Percentiles rank a stretch among this genome's conserved stretches.
phyloP scores from a whole-genome alignment of 108 stramenopile species.

The Nannochloropsis salina region DNA sequence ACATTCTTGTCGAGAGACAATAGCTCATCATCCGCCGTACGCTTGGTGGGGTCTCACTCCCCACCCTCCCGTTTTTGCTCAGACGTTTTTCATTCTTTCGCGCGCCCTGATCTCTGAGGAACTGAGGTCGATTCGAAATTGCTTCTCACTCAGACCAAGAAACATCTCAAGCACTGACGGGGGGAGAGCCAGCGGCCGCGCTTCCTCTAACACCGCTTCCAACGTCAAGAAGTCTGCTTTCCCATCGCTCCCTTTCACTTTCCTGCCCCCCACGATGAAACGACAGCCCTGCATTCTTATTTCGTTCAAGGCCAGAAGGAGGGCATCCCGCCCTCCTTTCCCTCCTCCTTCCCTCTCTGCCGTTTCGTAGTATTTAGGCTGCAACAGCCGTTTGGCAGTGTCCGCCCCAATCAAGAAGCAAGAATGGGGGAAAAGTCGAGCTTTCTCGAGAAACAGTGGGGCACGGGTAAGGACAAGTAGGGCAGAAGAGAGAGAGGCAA shows the following conservation, averaged over 20 bases:
- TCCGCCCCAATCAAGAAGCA: not conserved
- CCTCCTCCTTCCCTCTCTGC: not conserved
- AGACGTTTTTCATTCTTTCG: not conserved
- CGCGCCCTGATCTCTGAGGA: not conserved
- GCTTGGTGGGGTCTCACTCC: too few relatives aligned
- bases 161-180: not conserved
- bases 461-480: constrained; percentile 5
- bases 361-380: constrained; percentile 18
- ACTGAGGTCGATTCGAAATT: constrained; percentile 1
- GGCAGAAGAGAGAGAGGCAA: not conserved
- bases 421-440: constrained; percentile 8
- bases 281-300: not conserved
- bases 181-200: not conserved
- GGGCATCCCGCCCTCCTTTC: constrained; percentile 15
- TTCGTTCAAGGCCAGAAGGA: not conserved
- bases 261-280: constrained; percentile 16
- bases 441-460: not conserved
- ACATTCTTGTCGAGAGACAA: too few relatives aligned
- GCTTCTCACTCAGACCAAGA: constrained; percentile 14
- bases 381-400: not conserved
- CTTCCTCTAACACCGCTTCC: constrained; percentile 8
- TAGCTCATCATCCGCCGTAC: too few relatives aligned
- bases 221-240: not conserved
- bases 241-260: not conserved
- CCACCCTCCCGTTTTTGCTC: not conserved